phyloP scores from a whole-genome alignment of 2,329 filamentous ascomycete species.

The Epichloe sp. region DNA sequence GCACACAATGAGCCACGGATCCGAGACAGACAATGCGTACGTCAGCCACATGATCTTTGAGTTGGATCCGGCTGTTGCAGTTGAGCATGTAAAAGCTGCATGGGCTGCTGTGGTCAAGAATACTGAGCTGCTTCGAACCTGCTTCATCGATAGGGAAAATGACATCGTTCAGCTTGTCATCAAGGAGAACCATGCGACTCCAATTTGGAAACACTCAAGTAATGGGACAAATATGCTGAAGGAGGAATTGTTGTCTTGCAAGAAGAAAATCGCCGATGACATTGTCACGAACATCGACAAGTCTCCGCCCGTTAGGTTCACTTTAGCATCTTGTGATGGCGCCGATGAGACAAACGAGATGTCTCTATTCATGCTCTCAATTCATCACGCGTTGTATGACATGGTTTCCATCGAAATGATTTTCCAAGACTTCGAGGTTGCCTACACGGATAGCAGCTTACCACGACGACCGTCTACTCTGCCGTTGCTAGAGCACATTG shows the following conservation, averaged over 20 bases:
- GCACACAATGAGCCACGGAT: slow-evolving; percentile 17
- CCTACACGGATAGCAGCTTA: slow-evolving; percentile 14
- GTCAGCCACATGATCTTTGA: slow-evolving; percentile 20
- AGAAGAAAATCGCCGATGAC: neutral
- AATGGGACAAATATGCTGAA: neutral
- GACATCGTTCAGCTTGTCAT: slow-evolving; percentile 19
- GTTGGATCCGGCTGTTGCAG: slow-evolving; percentile 11
- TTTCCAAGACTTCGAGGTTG: slow-evolving; percentile 17
- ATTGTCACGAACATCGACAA: neutral
- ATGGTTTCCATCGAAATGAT: slow-evolving; percentile 20
- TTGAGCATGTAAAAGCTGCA: slow-evolving; percentile 9
- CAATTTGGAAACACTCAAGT: neutral
- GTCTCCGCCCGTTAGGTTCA: neutral
- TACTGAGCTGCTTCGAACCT: slow-evolving; percentile 19
- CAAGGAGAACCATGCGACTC: neutral
- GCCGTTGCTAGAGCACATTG: neutral
- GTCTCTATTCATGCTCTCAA: slow-evolving; percentile 18
- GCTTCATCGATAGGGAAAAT: slow-evolving; percentile 16
- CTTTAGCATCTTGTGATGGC: slow-evolving; percentile 9
- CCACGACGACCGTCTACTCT: neutral
- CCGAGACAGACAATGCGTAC: slow-evolving; percentile 16
- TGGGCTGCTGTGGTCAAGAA: slow-evolving; percentile 13
- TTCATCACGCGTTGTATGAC: slow-evolving; percentile 26
- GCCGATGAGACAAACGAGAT: neutral
- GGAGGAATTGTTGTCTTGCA: neutral